Conservation (phyloP, 2,329 filamentous ascomycete genomes). For the Sporothrix schenckii region DNA sequence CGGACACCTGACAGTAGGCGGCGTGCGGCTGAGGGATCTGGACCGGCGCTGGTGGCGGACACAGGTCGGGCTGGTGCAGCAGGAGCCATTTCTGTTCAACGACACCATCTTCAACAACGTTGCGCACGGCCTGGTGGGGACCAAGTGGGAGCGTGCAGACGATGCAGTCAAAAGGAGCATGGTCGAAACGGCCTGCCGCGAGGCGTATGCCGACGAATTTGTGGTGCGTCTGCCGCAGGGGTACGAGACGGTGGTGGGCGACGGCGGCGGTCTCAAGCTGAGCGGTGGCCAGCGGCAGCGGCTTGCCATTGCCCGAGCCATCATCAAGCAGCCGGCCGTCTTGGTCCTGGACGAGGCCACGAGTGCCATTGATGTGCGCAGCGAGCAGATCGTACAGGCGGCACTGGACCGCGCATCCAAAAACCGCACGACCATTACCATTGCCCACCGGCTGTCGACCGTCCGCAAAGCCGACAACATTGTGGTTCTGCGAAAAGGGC, state of each 20-base stretch:
- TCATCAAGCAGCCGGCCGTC: slow-evolving; percentile 41
- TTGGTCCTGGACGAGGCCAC: slow-evolving; percentile 42
- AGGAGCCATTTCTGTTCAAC: slow-evolving; percentile 52
- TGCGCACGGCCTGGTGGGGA: slow-evolving; percentile 53
- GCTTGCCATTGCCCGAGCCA: slow-evolving; percentile 58
- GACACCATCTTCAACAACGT: slow-evolving; percentile 58
- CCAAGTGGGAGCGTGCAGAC: slow-evolving; percentile 46
- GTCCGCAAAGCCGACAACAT: slow-evolving; percentile 79
- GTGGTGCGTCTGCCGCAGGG: slow-evolving; percentile 66
- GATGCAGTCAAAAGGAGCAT: slow-evolving; percentile 54
- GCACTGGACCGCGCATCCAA: slow-evolving; percentile 40
- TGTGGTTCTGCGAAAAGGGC: slow-evolving; percentile 71
- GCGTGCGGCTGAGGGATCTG: slow-evolving; percentile 48
- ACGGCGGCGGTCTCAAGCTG: slow-evolving; percentile 77
- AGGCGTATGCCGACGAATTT: slow-evolving; percentile 72
- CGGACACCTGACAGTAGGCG: slow-evolving; percentile 36
- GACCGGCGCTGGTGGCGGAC: slow-evolving; percentile 62
- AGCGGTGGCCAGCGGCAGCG: slow-evolving; percentile 79
- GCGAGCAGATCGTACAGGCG: slow-evolving; percentile 41
- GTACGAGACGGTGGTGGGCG: slow-evolving; percentile 75
- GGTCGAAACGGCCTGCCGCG: slow-evolving; percentile 65
- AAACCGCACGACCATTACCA: slow-evolving; percentile 48
- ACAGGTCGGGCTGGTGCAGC: slow-evolving; percentile 50
- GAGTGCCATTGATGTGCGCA: slow-evolving; percentile 56
- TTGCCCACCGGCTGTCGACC: slow-evolving; percentile 58